A percentile compares a stretch with the other conserved stretches of the same genome.
phyloP scores from a whole-genome alignment of 306 rosid genomes.

The Dalbergia oliveri region DNA sequence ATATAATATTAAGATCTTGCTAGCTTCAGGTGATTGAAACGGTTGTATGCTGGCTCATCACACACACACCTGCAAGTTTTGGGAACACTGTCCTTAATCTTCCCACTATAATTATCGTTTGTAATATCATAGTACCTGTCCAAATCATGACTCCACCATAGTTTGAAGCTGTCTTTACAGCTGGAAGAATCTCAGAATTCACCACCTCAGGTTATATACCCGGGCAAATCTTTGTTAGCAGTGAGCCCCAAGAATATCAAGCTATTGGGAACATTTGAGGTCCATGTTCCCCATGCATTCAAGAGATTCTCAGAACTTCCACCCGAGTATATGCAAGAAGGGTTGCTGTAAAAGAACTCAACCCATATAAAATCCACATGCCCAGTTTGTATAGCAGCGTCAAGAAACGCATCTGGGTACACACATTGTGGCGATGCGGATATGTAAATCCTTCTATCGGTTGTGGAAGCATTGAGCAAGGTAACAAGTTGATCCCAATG shows the following conservation, averaged over 20 bases:
- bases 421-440: too few relatives aligned
- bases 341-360: slow-evolving; percentile 54
- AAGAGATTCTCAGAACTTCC: slow-evolving; percentile 34
- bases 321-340: slow-evolving; percentile 39
- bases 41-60: neutral
- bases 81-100: neutral
- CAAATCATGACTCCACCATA: slow-evolving; percentile 36
- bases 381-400: too few relatives aligned
- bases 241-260: slow-evolving; percentile 7
- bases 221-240: neutral
- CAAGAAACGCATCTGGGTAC: too few relatives aligned
- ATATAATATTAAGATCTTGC: too few relatives aligned
- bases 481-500: slow-evolving; percentile 53
- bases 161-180: neutral
- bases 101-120: neutral
- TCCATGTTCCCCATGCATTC: slow-evolving; percentile 54
- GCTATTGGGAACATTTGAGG: neutral
- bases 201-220: neutral
- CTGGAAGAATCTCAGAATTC: slow-evolving; percentile 7
- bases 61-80: slow-evolving; percentile 25
- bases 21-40: too few relatives aligned
- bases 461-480: neutral
- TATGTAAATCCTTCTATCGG: too few relatives aligned
- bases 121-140: neutral
- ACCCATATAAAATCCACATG: slow-evolving; percentile 61